Evolutionary conservation across 1,284 basidiomycete species (phyloP), one percentile per base, ranked within the genome.

Genomic region (Melampsora larici-populina): DNA sequence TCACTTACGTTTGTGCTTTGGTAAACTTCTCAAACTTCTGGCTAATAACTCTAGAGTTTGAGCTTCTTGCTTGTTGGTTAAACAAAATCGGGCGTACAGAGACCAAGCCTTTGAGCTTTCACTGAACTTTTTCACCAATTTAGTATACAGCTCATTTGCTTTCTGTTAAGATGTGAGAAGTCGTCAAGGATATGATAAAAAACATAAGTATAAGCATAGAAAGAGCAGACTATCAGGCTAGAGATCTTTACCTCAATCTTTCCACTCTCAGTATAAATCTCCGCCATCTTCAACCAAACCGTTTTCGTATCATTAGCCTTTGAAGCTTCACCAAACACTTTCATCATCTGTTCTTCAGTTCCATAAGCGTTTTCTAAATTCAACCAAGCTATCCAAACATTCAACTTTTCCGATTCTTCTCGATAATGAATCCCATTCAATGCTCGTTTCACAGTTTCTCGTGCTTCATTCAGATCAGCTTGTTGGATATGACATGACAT

Each of bases 401-500:
- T 99, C 81, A 98, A 85, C 83, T 92, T 94, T 85, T 99, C 97
- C 80, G 90, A 90, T 85, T 99, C 97, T 85, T 99, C 97, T 73
- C 97, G 89, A 86, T 95, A 98, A 83, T 89, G 91, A 86, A 99
- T 99, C 18, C 90, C 90, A 82, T 90, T 87, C 79, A 97, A 86
- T 4, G 95, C 97, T 40, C 93, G 89, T 72, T 89, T 88, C 21
- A 90, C 96, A 67, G 95, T 90, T 82, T 91, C 89, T 49, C 95
- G 89, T 18, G 96, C 97, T 85, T 94, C 94, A 81, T 95, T 94
- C 63, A 98, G 87, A 84, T 99, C 96, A 62, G 94, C 94, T 18
- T 99, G 89, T 81, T 95, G 93, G 5, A 99, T 87, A 80, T 96
- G 93, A 89, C 98, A 97, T 6, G 95, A 96, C 93, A 99, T 98